phyloP scores from a whole-genome alignment of 345 rosid species.

The Limnanthes douglasii region DNA sequence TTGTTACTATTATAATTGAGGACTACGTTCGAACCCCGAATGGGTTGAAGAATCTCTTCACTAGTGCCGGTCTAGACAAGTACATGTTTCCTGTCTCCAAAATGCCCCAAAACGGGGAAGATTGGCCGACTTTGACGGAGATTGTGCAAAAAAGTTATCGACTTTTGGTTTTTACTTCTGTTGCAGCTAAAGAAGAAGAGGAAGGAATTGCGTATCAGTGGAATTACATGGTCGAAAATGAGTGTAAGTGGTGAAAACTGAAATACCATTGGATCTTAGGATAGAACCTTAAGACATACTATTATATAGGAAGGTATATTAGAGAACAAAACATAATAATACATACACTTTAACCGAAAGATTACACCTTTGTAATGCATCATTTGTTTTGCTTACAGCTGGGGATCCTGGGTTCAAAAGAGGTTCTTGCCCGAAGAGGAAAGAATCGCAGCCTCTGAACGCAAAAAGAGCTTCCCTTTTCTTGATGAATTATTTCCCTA shows the following conservation, averaged over 20 bases:
- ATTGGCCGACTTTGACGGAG: constrained; percentile 89
- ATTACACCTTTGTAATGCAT: neutral
- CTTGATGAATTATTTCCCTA: constrained; percentile 84
- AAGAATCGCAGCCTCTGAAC: constrained; percentile 57
- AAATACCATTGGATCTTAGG: too few relatives aligned
- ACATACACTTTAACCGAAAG: neutral
- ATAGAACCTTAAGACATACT: too few relatives aligned
- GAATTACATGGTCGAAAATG: constrained; percentile 87
- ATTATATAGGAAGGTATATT: too few relatives aligned
- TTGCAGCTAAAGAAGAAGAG: constrained; percentile 84
- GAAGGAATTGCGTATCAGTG: constrained; percentile 98
- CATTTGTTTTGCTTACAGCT: constrained; percentile 33
- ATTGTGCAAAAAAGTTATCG: constrained; percentile 78
- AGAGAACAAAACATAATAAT: neutral
- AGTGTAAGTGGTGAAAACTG: constrained; percentile 32
- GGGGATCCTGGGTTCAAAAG: constrained; percentile 88
- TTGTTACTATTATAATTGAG: constrained; percentile 80
- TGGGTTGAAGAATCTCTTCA: constrained; percentile 56
- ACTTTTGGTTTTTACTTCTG: constrained; percentile 84
- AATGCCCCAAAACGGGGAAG: constrained; percentile 91
- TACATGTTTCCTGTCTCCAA: constrained; percentile 77
- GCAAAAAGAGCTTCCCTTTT: constrained; percentile 69
- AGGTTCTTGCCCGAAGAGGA: constrained; percentile 84
- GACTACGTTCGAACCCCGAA: constrained; percentile 89
- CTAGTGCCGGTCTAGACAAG: constrained; percentile 69